Conservation (phyloP, 208 protist species). For the Lotmaria passim region DNA sequence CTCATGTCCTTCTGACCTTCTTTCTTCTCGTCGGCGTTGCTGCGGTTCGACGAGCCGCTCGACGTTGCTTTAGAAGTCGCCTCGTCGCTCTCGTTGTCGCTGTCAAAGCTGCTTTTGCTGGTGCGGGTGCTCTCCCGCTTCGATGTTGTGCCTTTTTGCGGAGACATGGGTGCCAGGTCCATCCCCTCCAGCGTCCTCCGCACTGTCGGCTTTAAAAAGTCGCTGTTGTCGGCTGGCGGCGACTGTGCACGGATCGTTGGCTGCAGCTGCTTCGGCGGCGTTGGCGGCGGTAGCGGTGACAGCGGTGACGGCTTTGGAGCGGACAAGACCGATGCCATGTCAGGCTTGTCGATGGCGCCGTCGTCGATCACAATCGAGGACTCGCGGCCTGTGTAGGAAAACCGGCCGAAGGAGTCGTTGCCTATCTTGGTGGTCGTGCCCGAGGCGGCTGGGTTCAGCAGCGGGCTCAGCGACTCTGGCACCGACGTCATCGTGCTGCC, state of each 20-base stretch:
- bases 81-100: too few species aligned
- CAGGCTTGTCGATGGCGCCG: background rate
- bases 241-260: background rate
- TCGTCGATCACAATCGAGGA: conserved; percentile 11
- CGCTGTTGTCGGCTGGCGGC: background rate
- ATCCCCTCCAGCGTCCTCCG: background rate
- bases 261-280: background rate
- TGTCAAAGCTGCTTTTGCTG: background rate
- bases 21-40: too few species aligned
- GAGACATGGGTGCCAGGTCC: background rate
- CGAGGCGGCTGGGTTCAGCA: background rate
- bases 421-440: background rate
- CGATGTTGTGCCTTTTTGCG: background rate
- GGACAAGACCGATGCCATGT: background rate
- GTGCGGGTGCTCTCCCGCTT: background rate
- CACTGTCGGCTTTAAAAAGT: background rate
- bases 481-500: background rate
- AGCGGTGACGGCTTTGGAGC: background rate
- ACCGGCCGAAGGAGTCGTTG: background rate
- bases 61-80: too few species aligned
- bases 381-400: background rate
- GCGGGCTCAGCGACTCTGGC: background rate
- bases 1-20: background rate
- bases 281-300: too few species aligned
- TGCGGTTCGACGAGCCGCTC: too few species aligned